A percentile compares a stretch with the other conserved stretches of the same genome.
phyloP scores from a whole-genome alignment of 2,329 filamentous ascomycete species.

The Exserohilum turcica region DNA sequence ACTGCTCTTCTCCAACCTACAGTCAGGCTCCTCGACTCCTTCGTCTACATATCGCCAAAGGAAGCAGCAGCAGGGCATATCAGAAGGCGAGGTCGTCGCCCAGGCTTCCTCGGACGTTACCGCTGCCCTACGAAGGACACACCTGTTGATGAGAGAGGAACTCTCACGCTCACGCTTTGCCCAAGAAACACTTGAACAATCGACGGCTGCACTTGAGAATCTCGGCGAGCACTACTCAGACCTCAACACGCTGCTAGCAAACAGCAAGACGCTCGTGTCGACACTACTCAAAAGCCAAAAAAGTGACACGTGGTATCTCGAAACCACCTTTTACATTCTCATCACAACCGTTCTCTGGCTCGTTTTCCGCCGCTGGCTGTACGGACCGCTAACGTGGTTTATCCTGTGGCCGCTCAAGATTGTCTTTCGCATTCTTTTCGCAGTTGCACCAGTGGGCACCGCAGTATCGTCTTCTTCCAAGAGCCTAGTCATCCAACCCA shows the following conservation, averaged over 20 bases:
- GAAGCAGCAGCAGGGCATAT: conserved; percentile 57
- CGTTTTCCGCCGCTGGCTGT: conserved; percentile 80
- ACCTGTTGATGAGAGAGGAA: conserved; percentile 83
- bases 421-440: conserved; percentile 63
- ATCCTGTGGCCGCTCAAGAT: conserved; percentile 80
- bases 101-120: conserved; percentile 85
- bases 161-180: conserved; percentile 87
- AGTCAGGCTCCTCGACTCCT: conserved; percentile 47
- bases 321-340: conserved; percentile 85
- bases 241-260: conserved; percentile 76
- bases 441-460: conserved; percentile 60
- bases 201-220: conserved; percentile 78
- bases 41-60: conserved; percentile 45
- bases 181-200: conserved; percentile 83
- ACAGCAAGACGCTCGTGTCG: conserved; percentile 74
- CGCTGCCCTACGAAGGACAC: conserved; percentile 78
- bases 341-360: conserved; percentile 81
- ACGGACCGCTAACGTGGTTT: conserved; percentile 89
- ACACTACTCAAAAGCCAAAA: conserved; percentile 87
- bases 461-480: conserved; percentile 30
- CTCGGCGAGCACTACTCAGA: conserved; percentile 81
- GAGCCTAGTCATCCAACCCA: conserved; percentile 53
- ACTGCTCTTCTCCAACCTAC: conserved; percentile 71
- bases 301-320: conserved; percentile 96
- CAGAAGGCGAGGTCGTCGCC: conserved; percentile 73